phyloP scores from a whole-genome alignment of 2,329 filamentous ascomycete genomes.

The Geoglossum cookeanum region DNA sequence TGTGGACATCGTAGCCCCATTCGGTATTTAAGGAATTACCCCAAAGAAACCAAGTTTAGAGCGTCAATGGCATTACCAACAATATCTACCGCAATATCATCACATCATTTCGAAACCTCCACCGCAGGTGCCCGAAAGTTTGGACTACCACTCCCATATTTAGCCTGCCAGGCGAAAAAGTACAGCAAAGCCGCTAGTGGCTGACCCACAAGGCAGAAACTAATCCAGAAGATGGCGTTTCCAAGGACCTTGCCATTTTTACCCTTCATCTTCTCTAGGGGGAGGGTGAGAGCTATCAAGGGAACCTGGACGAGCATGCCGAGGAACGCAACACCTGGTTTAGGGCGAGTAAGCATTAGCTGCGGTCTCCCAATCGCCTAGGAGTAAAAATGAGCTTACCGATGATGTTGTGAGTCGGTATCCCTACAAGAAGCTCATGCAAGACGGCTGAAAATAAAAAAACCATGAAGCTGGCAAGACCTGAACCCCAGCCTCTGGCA shows the following conservation, averaged over 20 bases:
- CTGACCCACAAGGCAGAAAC: constrained; percentile 88
- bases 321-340: constrained; percentile 63
- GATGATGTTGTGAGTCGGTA: constrained; percentile 86
- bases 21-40: no score
- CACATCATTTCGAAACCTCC: neutral
- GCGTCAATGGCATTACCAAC: no score
- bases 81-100: neutral
- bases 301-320: constrained; percentile 92
- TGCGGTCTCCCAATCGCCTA: neutral
- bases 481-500: constrained; percentile 59
- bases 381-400: constrained; percentile 29
- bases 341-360: neutral
- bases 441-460: constrained; percentile 78
- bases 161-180: constrained; percentile 97
- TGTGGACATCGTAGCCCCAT: no score
- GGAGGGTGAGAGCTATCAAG: constrained; percentile 62
- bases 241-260: constrained; percentile 62
- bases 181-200: constrained; percentile 83
- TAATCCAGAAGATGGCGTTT: constrained; percentile 91
- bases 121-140: neutral
- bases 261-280: constrained; percentile 59
- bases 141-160: constrained; percentile 64
- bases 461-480: constrained; percentile 55
- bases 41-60: no score
- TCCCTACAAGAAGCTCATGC: constrained; percentile 80